Conservation (phyloP, 331 rosid species). For the Phaseolus coccineus region DNA sequence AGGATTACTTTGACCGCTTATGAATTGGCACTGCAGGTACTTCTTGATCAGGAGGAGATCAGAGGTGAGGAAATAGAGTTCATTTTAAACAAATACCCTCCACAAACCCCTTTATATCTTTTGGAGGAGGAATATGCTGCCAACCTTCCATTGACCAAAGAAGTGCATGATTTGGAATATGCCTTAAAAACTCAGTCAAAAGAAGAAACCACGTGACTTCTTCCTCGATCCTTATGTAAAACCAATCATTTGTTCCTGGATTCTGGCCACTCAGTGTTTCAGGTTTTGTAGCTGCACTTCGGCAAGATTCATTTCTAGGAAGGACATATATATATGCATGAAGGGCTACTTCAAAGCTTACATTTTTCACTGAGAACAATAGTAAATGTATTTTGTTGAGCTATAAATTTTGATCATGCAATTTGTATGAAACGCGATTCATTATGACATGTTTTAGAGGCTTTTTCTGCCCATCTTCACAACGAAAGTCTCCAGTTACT, state of each 20-base stretch:
- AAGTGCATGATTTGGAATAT: constrained; percentile 53
- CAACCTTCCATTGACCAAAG: constrained; percentile 63
- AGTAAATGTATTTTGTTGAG: constrained; percentile 28
- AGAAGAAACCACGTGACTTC: constrained; percentile 56
- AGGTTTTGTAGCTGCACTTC: constrained; percentile 30
- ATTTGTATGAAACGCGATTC: constrained; percentile 19
- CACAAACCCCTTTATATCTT: constrained; percentile 74
- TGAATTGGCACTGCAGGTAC: constrained; percentile 70
- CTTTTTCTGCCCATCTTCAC: neutral
- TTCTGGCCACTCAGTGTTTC: constrained; percentile 33
- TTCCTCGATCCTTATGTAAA: constrained; percentile 35
- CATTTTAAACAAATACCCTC: constrained; percentile 81
- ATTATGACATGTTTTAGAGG: neutral
- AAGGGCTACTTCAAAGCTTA: constrained; percentile 14
- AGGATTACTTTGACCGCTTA: neutral
- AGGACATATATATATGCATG: neutral
- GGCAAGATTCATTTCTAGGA: constrained; percentile 19
- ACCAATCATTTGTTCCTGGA: constrained; percentile 11
- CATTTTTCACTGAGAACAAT: neutral
- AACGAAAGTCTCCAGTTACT: neutral
- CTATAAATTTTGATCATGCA: constrained; percentile 44
- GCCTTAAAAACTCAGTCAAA: constrained; percentile 57
- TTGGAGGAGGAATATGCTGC: constrained; percentile 79
- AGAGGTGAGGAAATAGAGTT: constrained; percentile 80
- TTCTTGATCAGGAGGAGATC: constrained; percentile 75